These are phyloP conservation scores for Starmerella bombicola DNA, from an alignment of 805 yeast species.

Conservation along the genomic window DNA sequence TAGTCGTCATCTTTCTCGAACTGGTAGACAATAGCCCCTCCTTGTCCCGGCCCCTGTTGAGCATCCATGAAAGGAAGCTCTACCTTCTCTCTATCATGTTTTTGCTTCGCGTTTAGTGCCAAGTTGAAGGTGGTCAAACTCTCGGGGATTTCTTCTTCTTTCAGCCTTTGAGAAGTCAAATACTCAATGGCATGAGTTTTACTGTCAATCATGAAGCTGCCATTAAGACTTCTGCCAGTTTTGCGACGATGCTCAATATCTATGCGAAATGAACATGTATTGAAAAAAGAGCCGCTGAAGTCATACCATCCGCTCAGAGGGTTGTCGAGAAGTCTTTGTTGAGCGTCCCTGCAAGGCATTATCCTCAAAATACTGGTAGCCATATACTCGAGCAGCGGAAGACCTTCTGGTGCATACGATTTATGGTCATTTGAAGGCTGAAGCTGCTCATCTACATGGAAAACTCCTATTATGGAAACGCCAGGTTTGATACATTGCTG, in stretches of 20 bases:
- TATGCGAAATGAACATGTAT: slow-evolving; percentile 37
- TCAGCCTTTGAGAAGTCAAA: slow-evolving; percentile 24
- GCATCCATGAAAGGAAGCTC: slow-evolving; percentile 88
- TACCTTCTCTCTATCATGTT: slow-evolving; percentile 66
- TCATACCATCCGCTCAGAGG: slow-evolving; percentile 20
- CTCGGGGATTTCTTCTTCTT: slow-evolving; percentile 37
- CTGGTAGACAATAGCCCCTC: slow-evolving; percentile 93
- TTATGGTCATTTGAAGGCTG: not conserved
- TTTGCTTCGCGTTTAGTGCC: slow-evolving; percentile 62
- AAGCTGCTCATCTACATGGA: slow-evolving; percentile 15
- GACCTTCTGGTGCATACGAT: slow-evolving; percentile 41
- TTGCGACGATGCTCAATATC: slow-evolving; percentile 59
- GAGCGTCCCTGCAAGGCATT: slow-evolving; percentile 32
- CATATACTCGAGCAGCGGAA: slow-evolving; percentile 48
- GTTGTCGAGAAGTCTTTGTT: slow-evolving; percentile 34
- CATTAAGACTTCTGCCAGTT: slow-evolving; percentile 65
- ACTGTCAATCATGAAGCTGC: slow-evolving; percentile 41
- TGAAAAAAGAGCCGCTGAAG: slow-evolving; percentile 30
- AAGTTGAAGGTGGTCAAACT: slow-evolving; percentile 81
- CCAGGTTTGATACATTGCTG: slow-evolving; percentile 38
- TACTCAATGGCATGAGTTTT: slow-evolving; percentile 33
- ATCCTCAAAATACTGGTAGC: slow-evolving; percentile 64
- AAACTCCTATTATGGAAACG: slow-evolving; percentile 16
- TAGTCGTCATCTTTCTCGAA: slow-evolving; percentile 95
- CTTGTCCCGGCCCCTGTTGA: slow-evolving; percentile 46